A percentile compares a stretch with the other conserved stretches of the same genome.
Evolutionary conservation across 139 green algal genomes (phyloP).

Genomic region (Dunaliella primolecta): DNA sequence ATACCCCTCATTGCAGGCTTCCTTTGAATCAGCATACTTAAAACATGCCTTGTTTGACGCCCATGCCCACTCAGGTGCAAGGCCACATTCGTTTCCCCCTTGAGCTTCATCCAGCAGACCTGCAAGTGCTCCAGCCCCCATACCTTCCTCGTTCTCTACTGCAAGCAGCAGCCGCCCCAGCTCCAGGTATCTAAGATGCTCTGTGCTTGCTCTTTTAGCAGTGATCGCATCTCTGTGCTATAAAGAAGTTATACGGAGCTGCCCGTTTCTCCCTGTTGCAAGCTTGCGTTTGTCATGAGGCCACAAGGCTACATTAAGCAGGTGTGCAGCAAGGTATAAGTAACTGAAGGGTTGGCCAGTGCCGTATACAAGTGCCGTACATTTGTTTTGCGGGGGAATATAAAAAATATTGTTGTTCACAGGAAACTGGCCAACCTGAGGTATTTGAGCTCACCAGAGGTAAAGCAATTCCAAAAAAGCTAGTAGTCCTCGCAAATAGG

Average conservation of each 20-base stretch:
- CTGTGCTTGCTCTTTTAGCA: background rate
- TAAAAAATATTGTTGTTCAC: no score
- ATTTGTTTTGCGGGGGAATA: no score
- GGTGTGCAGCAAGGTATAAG: background rate
- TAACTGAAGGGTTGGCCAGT: no score
- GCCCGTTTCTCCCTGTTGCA: background rate
- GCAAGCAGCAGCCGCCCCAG: background rate
- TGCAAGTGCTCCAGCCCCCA: background rate
- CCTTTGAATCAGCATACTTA: background rate
- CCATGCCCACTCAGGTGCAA: background rate
- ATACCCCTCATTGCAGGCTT: background rate
- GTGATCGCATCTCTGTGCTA: background rate
- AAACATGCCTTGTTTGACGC: background rate
- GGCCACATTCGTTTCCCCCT: background rate
- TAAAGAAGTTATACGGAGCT: background rate
- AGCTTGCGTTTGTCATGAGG: no score
- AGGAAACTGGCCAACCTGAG: no score
- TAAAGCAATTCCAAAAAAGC: no score
- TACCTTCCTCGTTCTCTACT: background rate
- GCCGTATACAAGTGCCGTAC: no score
- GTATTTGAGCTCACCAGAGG: no score
- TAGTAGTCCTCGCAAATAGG: no score
- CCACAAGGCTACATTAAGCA: no score
- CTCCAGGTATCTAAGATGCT: background rate
- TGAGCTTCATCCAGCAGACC: background rate